Evolutionary conservation across 164 flowering plant species (phyloP), one percentile per base, ranked within the genome.

Genomic region (Piper betle): DNA sequence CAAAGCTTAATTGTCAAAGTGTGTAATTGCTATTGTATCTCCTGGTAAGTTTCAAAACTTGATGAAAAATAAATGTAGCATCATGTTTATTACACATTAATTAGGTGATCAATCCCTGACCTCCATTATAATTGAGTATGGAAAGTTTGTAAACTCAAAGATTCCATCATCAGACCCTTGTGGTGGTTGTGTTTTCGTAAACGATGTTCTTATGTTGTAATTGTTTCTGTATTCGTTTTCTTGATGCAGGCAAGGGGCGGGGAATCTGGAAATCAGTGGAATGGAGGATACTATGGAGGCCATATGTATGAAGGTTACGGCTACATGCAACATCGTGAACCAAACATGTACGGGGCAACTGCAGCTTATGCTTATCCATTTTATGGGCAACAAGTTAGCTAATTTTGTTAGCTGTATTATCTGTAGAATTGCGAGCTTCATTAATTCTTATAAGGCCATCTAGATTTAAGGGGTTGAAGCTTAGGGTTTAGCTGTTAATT

Each of bases 361-460:
- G 70, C 84, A 0, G 70, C 89, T 4, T 90, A 90, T 68, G 78
- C 85, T 52, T 90, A 90, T 63, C 90, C 94, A 6, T 52, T 80
- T 59, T 85, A 87, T 66, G 94, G 95, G 57, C 94, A 90, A 48
- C 95, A 91, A 83, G 97, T 87, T 62, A 91, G 87, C 86, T 87
- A 74, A 83, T 37, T n/a, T 11, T 55, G 55, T 55, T 61, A 19
- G 4, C 15, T 46, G 50, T 46, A 46, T 10, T 46, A 33, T 57
- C 37, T 56, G 62, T 64, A 41, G 41, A 46, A 46, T 5, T 46
- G 50, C 15, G 50, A 46, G 11, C 50, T 9, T 10, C 50, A 6
- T 2, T 46, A 15, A 11, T 6, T 42, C 50, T 46, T 15, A 46
- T 46, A 46, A 46, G 10, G 12, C 50, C 50, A 46, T 12, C 50